A percentile compares a stretch with the other conserved stretches of the same genome.
phyloP scores from a whole-genome alignment of 2,329 filamentous ascomycete species.

The Anthostomella pinea region DNA sequence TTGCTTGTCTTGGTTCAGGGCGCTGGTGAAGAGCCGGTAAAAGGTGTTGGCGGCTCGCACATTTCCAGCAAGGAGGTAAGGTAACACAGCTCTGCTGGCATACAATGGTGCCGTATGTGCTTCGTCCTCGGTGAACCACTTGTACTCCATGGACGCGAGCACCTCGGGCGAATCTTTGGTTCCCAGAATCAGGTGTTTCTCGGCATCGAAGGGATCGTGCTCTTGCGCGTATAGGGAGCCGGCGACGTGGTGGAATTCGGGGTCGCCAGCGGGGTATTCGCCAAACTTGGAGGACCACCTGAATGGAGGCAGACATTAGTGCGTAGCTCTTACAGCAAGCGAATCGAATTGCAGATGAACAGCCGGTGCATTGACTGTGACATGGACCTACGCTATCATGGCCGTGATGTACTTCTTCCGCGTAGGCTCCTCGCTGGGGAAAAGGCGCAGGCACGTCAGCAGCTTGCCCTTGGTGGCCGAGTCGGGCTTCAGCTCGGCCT shows the following conservation, averaged over 20 bases:
- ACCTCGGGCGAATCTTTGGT: conserved; percentile 83
- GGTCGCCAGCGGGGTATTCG: conserved; percentile 86
- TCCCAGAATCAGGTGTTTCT: conserved; percentile 83
- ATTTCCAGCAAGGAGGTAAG: conserved; percentile 88
- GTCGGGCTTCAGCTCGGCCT: conserved; percentile 77
- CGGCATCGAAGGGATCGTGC: conserved; percentile 88
- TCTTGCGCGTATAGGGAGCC: conserved; percentile 90
- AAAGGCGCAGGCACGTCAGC: conserved; percentile 75
- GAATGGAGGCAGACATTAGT: conserved; percentile 7
- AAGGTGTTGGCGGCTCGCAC: conserved; percentile 83
- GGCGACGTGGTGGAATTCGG: conserved; percentile 89
- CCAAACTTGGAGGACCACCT: conserved; percentile 85
- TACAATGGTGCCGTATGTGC: conserved; percentile 85
- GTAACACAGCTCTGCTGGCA: conserved; percentile 80
- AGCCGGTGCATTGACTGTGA: too few species aligned
- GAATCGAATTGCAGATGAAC: too few species aligned
- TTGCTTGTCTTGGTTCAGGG: conserved; percentile 54
- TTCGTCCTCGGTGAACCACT: conserved; percentile 89
- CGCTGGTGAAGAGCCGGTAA: conserved; percentile 71
- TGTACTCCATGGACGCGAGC: conserved; percentile 80
- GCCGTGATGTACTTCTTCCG: conserved; percentile 90
- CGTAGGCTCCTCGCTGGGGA: conserved; percentile 80
- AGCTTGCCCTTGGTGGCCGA: conserved; percentile 71
- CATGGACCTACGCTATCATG: conserved; percentile 63
- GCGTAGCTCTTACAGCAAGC: conserved; percentile 4